Evolutionary conservation across 73 alveolate genomes (phyloP).

Genomic region (Diophrys appendiculata): DNA sequence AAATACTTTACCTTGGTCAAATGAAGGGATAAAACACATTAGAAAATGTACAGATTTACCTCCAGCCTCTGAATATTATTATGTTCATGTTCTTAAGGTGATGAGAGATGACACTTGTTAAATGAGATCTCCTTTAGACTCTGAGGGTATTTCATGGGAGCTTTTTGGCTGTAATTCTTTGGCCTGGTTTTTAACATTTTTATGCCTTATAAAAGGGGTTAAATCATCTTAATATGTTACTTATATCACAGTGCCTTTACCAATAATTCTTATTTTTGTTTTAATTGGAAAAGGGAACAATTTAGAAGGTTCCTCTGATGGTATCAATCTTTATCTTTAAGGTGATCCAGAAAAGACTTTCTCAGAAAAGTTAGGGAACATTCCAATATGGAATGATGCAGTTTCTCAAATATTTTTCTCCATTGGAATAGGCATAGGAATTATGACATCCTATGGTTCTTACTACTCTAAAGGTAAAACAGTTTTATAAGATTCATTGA

Average conservation of each 20-base stretch:
- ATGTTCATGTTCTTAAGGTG: neutral
- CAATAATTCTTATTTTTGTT: neutral
- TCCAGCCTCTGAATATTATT: neutral
- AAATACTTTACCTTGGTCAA: constrained; percentile 9
- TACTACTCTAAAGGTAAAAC: constrained; percentile 1
- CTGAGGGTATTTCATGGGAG: neutral
- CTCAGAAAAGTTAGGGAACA: neutral
- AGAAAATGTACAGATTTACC: neutral
- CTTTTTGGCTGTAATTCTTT: neutral
- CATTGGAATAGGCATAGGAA: constrained; percentile 19
- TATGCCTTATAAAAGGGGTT: constrained; percentile 5
- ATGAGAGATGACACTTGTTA: neutral
- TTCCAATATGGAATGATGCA: constrained; percentile 15
- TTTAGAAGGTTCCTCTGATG: constrained; percentile 8
- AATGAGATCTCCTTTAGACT: neutral
- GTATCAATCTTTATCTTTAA: neutral
- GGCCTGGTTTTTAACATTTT: neutral
- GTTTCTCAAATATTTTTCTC: constrained; percentile 18
- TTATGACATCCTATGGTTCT: constrained; percentile 21
- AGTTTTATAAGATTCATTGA: too few species aligned
- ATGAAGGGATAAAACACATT: neutral
- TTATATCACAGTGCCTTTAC: neutral
- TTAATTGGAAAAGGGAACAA: neutral
- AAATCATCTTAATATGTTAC: neutral
- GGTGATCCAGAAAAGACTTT: neutral